Conservation (phyloP, 2,329 filamentous ascomycete genomes). For the Acarospora socialis region DNA sequence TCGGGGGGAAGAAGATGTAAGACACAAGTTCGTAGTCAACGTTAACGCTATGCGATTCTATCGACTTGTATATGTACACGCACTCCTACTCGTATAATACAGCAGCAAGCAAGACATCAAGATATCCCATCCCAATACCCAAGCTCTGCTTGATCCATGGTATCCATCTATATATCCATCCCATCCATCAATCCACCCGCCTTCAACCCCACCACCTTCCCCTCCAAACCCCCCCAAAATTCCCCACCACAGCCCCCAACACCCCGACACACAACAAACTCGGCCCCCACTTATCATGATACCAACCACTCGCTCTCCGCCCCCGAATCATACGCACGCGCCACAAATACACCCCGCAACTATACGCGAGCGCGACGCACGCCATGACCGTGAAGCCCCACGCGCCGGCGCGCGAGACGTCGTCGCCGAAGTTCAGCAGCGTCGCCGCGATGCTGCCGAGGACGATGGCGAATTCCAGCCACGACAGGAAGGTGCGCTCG, state of each 20-base stretch:
- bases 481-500: constrained; percentile 88
- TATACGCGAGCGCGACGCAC: constrained; percentile 64
- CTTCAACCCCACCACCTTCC: too few species aligned
- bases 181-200: too few species aligned
- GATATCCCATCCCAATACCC: too few species aligned
- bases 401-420: constrained; percentile 52
- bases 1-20: constrained; percentile 42
- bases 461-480: constrained; percentile 95
- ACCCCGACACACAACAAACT: constrained; percentile 60
- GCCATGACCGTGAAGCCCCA: constrained; percentile 74
- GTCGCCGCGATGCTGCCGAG: constrained; percentile 77
- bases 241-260: constrained; percentile 59
- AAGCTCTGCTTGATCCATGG: too few species aligned
- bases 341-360: constrained; percentile 73
- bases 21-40: neutral
- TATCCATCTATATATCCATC: too few species aligned
- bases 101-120: too few species aligned
- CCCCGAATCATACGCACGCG: constrained; percentile 73
- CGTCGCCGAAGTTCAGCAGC: constrained; percentile 62
- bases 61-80: too few species aligned
- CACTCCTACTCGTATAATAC: too few species aligned
- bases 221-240: too few species aligned
- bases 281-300: constrained; percentile 82
- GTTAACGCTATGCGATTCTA: too few species aligned
- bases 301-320: constrained; percentile 70